Percentiles rank a stretch among this genome's conserved stretches.
phyloP scores from a whole-genome alignment of 2,329 filamentous ascomycete species.

The Emmonsiellopsis sp. region DNA sequence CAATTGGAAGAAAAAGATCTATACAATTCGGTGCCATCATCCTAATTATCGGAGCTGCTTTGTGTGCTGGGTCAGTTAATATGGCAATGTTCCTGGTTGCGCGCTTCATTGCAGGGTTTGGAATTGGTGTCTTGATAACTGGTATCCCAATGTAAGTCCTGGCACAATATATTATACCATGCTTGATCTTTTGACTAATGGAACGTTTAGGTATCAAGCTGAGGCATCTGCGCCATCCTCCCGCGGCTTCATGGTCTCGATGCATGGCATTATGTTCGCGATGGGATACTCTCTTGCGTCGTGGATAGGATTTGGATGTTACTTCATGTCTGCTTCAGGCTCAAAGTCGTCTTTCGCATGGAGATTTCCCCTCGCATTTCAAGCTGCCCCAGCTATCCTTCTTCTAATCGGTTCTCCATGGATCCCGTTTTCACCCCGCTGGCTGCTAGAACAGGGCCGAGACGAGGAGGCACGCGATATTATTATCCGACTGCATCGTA shows the following conservation, averaged over 20 bases:
- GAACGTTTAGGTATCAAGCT: slow-evolving; percentile 20
- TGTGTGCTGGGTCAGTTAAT: slow-evolving; percentile 25
- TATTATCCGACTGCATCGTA: slow-evolving; percentile 35
- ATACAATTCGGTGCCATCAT: slow-evolving; percentile 29
- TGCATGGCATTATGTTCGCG: slow-evolving; percentile 34
- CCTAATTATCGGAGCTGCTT: slow-evolving; percentile 29
- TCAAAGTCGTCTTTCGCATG: slow-evolving; percentile 31
- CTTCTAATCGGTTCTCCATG: slow-evolving; percentile 29
- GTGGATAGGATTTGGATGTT: slow-evolving; percentile 35
- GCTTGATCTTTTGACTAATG: neutral
- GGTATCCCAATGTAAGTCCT: slow-evolving; percentile 8
- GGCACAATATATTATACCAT: neutral
- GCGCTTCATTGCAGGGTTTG: slow-evolving; percentile 8
- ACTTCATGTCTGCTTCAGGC: slow-evolving; percentile 24
- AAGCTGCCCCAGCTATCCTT: slow-evolving; percentile 31
- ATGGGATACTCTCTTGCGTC: slow-evolving; percentile 31
- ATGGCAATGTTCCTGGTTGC: slow-evolving; percentile 9
- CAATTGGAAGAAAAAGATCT: slow-evolving; percentile 27
- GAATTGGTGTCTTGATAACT: slow-evolving; percentile 8
- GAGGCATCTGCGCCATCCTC: slow-evolving; percentile 31
- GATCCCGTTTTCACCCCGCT: slow-evolving; percentile 36
- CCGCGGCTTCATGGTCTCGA: slow-evolving; percentile 31
- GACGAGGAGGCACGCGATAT: slow-evolving; percentile 31
- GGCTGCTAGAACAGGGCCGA: slow-evolving; percentile 35
- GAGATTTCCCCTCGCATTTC: slow-evolving; percentile 38